A percentile compares a stretch with the other conserved stretches of the same genome.
phyloP scores from a whole-genome alignment of 2,329 filamentous ascomycete species.

The Aspergillus latus region DNA sequence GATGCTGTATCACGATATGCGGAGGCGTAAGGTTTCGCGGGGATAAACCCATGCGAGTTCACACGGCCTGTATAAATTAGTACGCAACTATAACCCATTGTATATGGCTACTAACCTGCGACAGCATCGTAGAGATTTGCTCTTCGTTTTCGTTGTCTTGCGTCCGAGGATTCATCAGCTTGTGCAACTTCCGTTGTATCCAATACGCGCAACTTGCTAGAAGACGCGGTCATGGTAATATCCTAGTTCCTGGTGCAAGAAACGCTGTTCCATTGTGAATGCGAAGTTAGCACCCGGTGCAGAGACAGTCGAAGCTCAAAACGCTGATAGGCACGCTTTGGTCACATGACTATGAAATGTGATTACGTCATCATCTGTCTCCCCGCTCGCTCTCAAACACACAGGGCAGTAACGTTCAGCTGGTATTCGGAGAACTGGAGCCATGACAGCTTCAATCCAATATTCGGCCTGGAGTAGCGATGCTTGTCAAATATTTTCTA shows the following conservation, averaged over 20 bases:
- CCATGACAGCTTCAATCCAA: no score
- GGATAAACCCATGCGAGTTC: slow-evolving; percentile 39
- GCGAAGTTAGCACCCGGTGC: background rate
- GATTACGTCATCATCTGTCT: no score
- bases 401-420: no score
- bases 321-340: background rate
- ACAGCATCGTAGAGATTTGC: slow-evolving; percentile 60
- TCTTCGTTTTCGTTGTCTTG: slow-evolving; percentile 31
- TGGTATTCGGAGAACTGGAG: no score
- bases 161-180: slow-evolving; percentile 6
- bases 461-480: no score
- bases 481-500: no score
- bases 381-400: no score
- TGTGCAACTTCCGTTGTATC: slow-evolving; percentile 21
- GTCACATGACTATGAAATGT: no score
- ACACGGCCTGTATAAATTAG: slow-evolving; percentile 46
- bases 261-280: background rate
- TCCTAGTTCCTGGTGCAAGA: background rate
- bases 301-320: background rate
- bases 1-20: slow-evolving; percentile 37
- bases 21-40: slow-evolving; percentile 24
- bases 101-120: slow-evolving; percentile 45
- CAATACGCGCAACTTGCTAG: slow-evolving; percentile 21
- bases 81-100: background rate
- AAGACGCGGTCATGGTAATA: slow-evolving; percentile 22